A percentile compares a stretch with the other conserved stretches of the same genome.
These are phyloP conservation scores for Fusarium nodosum DNA, from an alignment of 2,329 filamentous ascomycete genomes.

Conservation along the genomic window DNA sequence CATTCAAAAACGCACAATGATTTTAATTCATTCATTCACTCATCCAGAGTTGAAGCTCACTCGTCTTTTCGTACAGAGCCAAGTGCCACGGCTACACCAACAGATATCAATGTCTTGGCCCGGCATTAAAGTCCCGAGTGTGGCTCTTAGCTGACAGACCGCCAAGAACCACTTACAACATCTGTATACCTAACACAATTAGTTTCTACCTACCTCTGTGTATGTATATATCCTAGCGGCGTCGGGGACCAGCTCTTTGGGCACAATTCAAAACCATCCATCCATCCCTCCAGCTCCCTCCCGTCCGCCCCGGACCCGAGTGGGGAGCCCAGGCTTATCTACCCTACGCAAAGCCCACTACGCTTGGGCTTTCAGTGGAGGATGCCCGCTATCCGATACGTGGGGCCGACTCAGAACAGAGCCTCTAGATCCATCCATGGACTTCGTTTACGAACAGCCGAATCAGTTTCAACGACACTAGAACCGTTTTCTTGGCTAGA, in stretches of 20 bases:
- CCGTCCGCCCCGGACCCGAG: slow-evolving; percentile 27
- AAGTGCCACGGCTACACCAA: slow-evolving; percentile 1
- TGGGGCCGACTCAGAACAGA: slow-evolving; percentile 41
- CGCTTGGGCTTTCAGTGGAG: slow-evolving; percentile 33
- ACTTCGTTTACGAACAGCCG: slow-evolving; percentile 25
- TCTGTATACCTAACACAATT: background rate
- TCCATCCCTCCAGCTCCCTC: slow-evolving; percentile 4
- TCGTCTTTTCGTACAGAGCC: background rate
- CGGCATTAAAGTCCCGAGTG: slow-evolving; percentile 41
- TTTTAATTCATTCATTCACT: slow-evolving; percentile 14
- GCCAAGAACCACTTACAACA: slow-evolving; percentile 21
- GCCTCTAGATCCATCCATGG: slow-evolving; percentile 32
- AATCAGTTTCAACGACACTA: slow-evolving; percentile 25
- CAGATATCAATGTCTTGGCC: slow-evolving; percentile 30
- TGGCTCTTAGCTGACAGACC: slow-evolving; percentile 30
- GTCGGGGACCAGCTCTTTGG: slow-evolving; percentile 32
- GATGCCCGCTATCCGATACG: slow-evolving; percentile 9
- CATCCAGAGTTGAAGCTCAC: slow-evolving; percentile 18
- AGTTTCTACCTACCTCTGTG: background rate
- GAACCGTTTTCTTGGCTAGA: slow-evolving; percentile 1
- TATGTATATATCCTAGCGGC: slow-evolving; percentile 17
- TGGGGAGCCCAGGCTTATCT: slow-evolving; percentile 18
- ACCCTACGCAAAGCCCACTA: slow-evolving; percentile 1
- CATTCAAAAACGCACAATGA: slow-evolving; percentile 30
- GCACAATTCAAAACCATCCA: slow-evolving; percentile 17